Evolutionary conservation across 768 basidiomycete species (phyloP).

Genomic region (Clavulina sp.): DNA sequence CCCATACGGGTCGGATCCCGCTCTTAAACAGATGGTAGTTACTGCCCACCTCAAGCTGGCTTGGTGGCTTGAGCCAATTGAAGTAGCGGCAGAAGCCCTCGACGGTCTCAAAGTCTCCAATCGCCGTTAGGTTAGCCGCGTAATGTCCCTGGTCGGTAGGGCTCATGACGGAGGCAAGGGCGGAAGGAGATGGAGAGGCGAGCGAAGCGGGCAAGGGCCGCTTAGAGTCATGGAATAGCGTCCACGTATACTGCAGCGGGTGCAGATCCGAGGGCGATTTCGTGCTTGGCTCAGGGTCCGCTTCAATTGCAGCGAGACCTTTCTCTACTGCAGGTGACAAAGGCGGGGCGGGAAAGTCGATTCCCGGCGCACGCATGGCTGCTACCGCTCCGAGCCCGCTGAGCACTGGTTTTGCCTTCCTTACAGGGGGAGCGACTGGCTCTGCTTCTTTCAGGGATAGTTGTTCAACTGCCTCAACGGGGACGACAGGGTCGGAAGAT

Average conservation of each 20-base stretch:
- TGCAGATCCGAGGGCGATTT: conserved; percentile 23
- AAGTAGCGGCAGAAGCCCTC: conserved; percentile 82
- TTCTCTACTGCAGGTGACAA: background rate
- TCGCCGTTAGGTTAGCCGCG: conserved; percentile 69
- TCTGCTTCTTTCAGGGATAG: conserved; percentile 49
- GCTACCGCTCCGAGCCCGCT: background rate
- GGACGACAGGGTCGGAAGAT: conserved; percentile 28
- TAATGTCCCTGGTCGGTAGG: conserved; percentile 34
- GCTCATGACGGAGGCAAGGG: conserved; percentile 18
- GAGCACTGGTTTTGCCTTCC: too few relatives aligned
- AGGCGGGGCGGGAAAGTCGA: background rate
- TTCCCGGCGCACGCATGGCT: background rate
- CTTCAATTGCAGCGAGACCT: background rate
- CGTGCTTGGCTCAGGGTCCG: too few relatives aligned
- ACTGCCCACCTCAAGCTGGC: conserved; percentile 70
- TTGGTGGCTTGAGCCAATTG: conserved; percentile 88
- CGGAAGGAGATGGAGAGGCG: too few relatives aligned
- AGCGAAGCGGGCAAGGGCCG: conserved; percentile 45
- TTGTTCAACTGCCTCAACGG: background rate
- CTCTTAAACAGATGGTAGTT: conserved; percentile 94
- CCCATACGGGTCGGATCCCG: conserved; percentile 96
- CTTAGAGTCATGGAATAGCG: conserved; percentile 80
- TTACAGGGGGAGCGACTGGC: conserved; percentile 62
- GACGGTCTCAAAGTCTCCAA: conserved; percentile 83
- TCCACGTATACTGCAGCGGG: conserved; percentile 76